Evolutionary conservation across 176 grass and related monocot genomes (phyloP).

Genomic region (Bromus sterilis): DNA sequence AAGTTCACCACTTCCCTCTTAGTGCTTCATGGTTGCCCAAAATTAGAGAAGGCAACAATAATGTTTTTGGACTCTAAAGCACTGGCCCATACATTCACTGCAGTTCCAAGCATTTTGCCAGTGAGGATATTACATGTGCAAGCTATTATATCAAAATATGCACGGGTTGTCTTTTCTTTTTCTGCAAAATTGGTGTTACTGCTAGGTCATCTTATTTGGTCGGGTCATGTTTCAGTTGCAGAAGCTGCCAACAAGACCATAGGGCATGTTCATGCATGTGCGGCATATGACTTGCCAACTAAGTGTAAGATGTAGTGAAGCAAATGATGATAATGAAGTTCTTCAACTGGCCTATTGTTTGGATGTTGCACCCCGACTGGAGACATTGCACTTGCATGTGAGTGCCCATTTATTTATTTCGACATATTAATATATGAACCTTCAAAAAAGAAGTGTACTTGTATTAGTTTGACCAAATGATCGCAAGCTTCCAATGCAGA

Average conservation of each 20-base stretch:
- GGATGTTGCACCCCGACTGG: neutral
- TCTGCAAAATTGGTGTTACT: neutral
- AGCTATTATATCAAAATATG: neutral
- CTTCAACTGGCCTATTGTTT: neutral
- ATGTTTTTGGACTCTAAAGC: neutral
- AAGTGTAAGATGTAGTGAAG: neutral
- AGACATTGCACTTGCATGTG: neutral
- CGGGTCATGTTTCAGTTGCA: slow-evolving; percentile 7
- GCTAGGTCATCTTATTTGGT: neutral
- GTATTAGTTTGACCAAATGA: neutral
- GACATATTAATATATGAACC: neutral
- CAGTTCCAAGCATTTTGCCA: neutral
- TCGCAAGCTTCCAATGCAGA: neutral
- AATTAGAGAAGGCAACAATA: neutral
- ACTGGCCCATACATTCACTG: neutral
- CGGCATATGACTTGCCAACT: neutral
- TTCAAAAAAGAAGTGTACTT: neutral
- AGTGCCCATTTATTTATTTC: neutral
- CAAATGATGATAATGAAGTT: neutral
- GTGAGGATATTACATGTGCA: neutral
- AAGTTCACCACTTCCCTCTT: slow-evolving; percentile 4
- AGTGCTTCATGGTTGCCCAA: slow-evolving; percentile 16
- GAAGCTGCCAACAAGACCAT: neutral
- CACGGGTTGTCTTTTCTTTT: neutral
- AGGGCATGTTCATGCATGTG: neutral